Percentiles rank a stretch among this genome's conserved stretches.
Conservation (phyloP, 495 filamentous ascomycete species). For the Durotheca rogersii region DNA sequence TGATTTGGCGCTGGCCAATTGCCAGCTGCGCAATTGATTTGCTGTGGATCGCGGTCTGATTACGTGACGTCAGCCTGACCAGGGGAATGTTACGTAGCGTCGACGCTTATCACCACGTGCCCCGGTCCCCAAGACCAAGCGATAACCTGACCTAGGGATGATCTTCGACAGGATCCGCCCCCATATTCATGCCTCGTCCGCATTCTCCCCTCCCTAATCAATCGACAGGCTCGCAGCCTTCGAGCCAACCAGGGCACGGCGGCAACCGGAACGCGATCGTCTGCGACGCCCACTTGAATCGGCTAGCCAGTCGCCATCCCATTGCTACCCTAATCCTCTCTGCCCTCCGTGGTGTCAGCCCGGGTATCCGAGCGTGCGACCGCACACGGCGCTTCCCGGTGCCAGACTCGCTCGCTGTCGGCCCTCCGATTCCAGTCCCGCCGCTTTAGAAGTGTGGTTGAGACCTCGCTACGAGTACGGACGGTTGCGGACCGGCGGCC, state of each 20-base stretch:
- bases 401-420: constrained; percentile 1
- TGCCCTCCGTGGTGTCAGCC: constrained; percentile 9
- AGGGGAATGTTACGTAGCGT: not conserved
- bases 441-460: not conserved
- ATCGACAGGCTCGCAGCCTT: constrained; percentile 13
- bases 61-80: too few relatives aligned
- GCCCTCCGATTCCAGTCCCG: constrained; percentile 3
- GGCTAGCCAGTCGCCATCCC: constrained; percentile 17
- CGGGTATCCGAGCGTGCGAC: constrained; percentile 12
- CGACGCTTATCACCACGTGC: constrained; percentile 36
- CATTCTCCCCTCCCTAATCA: constrained; percentile 1
- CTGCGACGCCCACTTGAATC: constrained; percentile 15
- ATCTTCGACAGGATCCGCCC: too few relatives aligned
- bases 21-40: too few relatives aligned
- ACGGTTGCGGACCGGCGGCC: constrained; percentile 3
- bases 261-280: constrained; percentile 14
- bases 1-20: too few relatives aligned
- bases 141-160: constrained; percentile 27
- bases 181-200: too few relatives aligned
- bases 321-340: too few relatives aligned
- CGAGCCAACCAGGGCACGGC: constrained; percentile 2
- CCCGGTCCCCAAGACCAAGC: constrained; percentile 23
- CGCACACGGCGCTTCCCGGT: too few relatives aligned
- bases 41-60: too few relatives aligned
- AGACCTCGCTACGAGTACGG: not conserved